phyloP scores from a whole-genome alignment of 345 rosid genomes.

The Eucalyptus sp. region DNA sequence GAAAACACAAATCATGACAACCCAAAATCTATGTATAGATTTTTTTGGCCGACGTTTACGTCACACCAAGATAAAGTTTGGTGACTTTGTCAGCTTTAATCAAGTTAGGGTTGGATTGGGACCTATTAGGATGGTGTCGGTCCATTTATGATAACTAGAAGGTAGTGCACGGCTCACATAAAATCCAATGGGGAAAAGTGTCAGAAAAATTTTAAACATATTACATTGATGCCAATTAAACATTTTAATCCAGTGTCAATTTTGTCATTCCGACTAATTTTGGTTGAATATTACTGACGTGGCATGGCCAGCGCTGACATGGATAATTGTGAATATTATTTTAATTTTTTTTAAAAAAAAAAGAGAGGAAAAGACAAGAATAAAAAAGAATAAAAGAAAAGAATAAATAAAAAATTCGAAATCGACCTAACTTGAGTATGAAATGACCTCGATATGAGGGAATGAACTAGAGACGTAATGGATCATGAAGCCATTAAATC shows the following conservation, averaged over 20 bases:
- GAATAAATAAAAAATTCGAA: too few relatives aligned
- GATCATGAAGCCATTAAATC: background rate
- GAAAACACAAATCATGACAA: background rate
- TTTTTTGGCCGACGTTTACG: background rate
- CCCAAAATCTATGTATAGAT: background rate
- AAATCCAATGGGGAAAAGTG: too few relatives aligned
- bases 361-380: too few relatives aligned
- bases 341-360: too few relatives aligned
- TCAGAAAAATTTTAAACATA: rapidly evolving
- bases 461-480: background rate
- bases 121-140: background rate
- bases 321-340: too few relatives aligned
- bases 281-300: too few relatives aligned
- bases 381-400: too few relatives aligned
- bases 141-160: background rate
- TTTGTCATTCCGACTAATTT: too few relatives aligned
- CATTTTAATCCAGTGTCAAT: rapidly evolving
- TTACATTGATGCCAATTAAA: too few relatives aligned
- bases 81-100: background rate
- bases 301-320: rapidly evolving
- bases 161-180: too few relatives aligned
- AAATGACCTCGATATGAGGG: background rate
- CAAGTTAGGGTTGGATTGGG: background rate
- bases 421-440: background rate
- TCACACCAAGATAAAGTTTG: background rate